A percentile compares a stretch with the other conserved stretches of the same genome.
Conservation (phyloP, 768 basidiomycete genomes). For the Suillus lakei region DNA sequence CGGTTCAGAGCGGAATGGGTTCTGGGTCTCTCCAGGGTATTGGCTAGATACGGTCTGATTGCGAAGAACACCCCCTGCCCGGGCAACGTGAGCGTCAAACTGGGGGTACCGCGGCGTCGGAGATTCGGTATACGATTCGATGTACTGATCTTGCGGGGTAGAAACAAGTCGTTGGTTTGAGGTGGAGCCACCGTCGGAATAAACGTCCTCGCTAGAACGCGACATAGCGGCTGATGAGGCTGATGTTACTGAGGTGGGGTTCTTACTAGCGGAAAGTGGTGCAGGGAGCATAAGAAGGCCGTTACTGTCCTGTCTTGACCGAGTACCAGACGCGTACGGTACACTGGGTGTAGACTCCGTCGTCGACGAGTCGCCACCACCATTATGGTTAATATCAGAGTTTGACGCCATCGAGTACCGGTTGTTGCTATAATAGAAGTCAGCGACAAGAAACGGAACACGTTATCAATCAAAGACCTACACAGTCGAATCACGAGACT, state of each 20-base stretch:
- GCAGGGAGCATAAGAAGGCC: conserved; percentile 77
- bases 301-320: conserved; percentile 71
- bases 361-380: conserved; percentile 61
- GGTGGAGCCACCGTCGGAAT: conserved; percentile 39
- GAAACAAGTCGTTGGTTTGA: conserved; percentile 51
- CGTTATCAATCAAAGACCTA: conserved; percentile 40
- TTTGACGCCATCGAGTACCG: conserved; percentile 82
- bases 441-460: conserved; percentile 30
- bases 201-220: conserved; percentile 49
- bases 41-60: conserved; percentile 41
- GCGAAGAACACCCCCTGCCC: conserved; percentile 44
- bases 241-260: conserved; percentile 47
- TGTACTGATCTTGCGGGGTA: conserved; percentile 39
- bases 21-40: conserved; percentile 52
- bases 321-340: conserved; percentile 41
- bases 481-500: conserved; percentile 82
- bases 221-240: conserved; percentile 47
- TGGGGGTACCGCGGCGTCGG: conserved; percentile 27
- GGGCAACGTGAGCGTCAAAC: conserved; percentile 47
- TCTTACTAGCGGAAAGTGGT: conserved; percentile 66
- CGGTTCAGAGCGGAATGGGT: conserved; percentile 62
- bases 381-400: conserved; percentile 69
- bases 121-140: conserved; percentile 28
- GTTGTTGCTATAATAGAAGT: conserved; percentile 39
- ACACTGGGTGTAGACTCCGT: conserved; percentile 53